Conservation (phyloP, 2,329 filamentous ascomycete species). For the Cercospora sesami region DNA sequence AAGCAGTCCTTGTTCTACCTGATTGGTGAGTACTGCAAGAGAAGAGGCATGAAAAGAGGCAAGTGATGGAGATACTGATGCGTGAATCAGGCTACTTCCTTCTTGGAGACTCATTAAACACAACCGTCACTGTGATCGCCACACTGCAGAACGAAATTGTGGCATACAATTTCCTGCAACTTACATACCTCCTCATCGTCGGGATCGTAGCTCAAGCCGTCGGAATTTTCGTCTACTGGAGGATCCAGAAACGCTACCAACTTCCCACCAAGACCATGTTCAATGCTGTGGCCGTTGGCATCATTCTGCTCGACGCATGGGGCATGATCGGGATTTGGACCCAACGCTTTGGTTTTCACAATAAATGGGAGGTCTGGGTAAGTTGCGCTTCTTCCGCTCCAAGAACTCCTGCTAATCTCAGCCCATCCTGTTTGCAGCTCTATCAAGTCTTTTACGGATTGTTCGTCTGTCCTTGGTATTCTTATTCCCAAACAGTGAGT, state of each 20-base stretch:
- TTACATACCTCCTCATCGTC: slow-evolving; percentile 67
- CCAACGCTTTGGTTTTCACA: slow-evolving; percentile 43
- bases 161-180: slow-evolving; percentile 62
- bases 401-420: neutral
- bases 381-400: neutral
- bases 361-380: slow-evolving; percentile 29
- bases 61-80: neutral
- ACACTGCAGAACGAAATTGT: slow-evolving; percentile 67
- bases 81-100: slow-evolving; percentile 58
- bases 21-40: slow-evolving; percentile 47
- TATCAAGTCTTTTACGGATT: slow-evolving; percentile 59
- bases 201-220: slow-evolving; percentile 63
- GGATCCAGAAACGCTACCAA: slow-evolving; percentile 58
- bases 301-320: slow-evolving; percentile 61
- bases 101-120: slow-evolving; percentile 69
- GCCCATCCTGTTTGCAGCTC: slow-evolving; percentile 1
- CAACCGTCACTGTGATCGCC: slow-evolving; percentile 66
- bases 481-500: slow-evolving; percentile 61
- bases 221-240: slow-evolving; percentile 62
- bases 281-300: slow-evolving; percentile 61
- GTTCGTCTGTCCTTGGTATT: slow-evolving; percentile 69
- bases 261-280: slow-evolving; percentile 69
- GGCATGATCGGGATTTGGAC: slow-evolving; percentile 62
- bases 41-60: neutral
- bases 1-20: slow-evolving; percentile 68